Conservation (phyloP, 2,329 filamentous ascomycete genomes). For the Penicillium nordicum region DNA sequence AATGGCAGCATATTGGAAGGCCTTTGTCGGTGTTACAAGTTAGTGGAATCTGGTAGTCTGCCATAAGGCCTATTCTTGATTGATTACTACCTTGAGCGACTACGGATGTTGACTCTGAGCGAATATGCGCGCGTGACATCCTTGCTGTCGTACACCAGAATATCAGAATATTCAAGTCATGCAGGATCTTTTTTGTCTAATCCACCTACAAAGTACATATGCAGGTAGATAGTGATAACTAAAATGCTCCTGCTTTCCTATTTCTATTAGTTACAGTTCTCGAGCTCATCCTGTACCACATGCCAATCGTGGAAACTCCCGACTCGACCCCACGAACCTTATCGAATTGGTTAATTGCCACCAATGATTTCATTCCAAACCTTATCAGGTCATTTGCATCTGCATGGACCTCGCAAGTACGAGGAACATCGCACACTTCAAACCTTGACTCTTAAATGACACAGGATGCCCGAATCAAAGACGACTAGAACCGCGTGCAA, state of each 20-base stretch:
- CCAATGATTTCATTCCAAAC: background rate
- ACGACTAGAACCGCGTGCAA: background rate
- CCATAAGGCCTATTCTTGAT: background rate
- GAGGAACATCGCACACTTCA: background rate
- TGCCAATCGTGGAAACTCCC: too few species aligned
- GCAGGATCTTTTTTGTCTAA: too few species aligned
- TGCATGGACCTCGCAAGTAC: background rate
- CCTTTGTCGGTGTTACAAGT: background rate
- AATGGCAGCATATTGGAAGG: background rate
- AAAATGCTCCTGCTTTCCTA: too few species aligned
- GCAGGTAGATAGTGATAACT: too few species aligned
- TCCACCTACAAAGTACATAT: too few species aligned
- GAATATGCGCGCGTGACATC: background rate
- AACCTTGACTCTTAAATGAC: background rate
- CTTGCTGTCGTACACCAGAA: background rate
- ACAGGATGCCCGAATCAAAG: background rate
- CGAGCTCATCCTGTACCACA: too few species aligned
- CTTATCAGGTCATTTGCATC: background rate
- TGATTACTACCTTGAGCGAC: background rate
- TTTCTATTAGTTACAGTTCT: too few species aligned
- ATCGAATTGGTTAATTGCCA: background rate
- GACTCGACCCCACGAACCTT: too few species aligned
- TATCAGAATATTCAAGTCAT: background rate
- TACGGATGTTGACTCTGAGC: background rate
- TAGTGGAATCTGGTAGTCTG: too few species aligned